These are phyloP conservation scores for Rehmannia glutinosa DNA, from an alignment of 257 asterid genomes.

Conservation along the genomic window DNA sequence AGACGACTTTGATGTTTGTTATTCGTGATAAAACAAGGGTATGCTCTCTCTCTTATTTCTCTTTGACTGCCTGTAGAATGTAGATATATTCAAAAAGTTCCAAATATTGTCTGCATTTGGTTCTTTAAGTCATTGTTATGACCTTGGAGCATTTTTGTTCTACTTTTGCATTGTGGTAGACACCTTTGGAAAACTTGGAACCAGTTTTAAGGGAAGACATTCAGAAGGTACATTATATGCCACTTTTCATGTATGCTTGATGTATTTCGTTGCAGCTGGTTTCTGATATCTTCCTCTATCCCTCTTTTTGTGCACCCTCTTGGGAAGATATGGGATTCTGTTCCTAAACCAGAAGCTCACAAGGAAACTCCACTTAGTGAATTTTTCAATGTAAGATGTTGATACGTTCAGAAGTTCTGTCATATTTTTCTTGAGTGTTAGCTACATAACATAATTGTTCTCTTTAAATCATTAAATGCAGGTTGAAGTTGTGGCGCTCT, in stretches of 20 bases:
- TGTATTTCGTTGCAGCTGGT: neutral
- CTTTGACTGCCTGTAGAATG: neutral
- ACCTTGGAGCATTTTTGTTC: constrained; percentile 6
- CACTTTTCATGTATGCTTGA: constrained; percentile 5
- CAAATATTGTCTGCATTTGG: neutral
- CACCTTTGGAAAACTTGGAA: constrained; percentile 93
- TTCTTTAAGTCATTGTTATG: constrained; percentile 4
- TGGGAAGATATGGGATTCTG: constrained; percentile 93
- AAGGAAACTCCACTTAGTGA: constrained; percentile 89
- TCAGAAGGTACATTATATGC: constrained; percentile 62
- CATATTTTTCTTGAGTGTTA: neutral
- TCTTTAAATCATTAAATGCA: constrained; percentile 25
- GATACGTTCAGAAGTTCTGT: constrained; percentile 8
- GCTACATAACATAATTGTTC: constrained; percentile 4
- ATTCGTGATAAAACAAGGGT: constrained; percentile 98
- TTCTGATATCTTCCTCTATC: constrained; percentile 12
- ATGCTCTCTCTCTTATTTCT: constrained; percentile 25
- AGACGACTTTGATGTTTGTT: constrained; percentile 92
- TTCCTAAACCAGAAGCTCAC: constrained; percentile 94
- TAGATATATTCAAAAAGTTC: neutral
- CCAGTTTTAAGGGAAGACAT: constrained; percentile 91
- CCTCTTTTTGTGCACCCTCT: constrained; percentile 9
- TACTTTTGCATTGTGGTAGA: constrained; percentile 41
- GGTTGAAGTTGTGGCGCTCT: constrained; percentile 86
- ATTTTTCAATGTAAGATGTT: constrained; percentile 82